These are phyloP conservation scores for Serendipita sp. DNA, from an alignment of 768 basidiomycete species.

Conservation along the genomic window DNA sequence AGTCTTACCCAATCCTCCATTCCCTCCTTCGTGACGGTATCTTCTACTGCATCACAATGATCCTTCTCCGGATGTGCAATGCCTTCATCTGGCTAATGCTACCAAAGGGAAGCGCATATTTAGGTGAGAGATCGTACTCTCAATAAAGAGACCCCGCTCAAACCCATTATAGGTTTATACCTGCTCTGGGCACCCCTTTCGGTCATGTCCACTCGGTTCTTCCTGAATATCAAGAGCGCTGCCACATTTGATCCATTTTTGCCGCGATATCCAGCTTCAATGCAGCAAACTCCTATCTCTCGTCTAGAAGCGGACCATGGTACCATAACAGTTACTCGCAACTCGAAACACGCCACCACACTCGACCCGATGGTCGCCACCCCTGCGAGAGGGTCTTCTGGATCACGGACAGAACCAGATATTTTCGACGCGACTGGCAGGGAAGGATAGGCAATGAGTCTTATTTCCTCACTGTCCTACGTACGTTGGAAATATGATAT, in stretches of 20 bases:
- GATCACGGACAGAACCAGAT: no score
- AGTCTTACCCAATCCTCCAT: neutral
- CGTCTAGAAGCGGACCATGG: no score
- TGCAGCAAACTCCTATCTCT: no score
- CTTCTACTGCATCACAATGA: neutral
- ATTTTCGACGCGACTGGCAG: no score
- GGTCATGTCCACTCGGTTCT: neutral
- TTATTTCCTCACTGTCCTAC: no score
- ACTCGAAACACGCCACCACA: no score
- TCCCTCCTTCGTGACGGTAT: constrained; percentile 3
- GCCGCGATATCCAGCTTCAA: neutral
- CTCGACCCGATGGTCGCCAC: no score
- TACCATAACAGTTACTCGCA: no score
- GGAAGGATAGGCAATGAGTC: no score
- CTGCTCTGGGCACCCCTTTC: constrained; percentile 1
- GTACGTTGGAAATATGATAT: no score
- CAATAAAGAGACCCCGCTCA: neutral
- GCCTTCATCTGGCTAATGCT: constrained; percentile 4
- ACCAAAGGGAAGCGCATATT: neutral
- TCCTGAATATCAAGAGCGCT: neutral
- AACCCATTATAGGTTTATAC: neutral
- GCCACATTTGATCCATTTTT: neutral
- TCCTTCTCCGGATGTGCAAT: neutral
- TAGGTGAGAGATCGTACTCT: neutral
- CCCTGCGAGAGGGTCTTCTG: no score